A percentile compares a stretch with the other conserved stretches of the same genome.
These are phyloP conservation scores for Ustilago loliicola DNA, from an alignment of 1,284 basidiomycete genomes.

Conservation along the genomic window DNA sequence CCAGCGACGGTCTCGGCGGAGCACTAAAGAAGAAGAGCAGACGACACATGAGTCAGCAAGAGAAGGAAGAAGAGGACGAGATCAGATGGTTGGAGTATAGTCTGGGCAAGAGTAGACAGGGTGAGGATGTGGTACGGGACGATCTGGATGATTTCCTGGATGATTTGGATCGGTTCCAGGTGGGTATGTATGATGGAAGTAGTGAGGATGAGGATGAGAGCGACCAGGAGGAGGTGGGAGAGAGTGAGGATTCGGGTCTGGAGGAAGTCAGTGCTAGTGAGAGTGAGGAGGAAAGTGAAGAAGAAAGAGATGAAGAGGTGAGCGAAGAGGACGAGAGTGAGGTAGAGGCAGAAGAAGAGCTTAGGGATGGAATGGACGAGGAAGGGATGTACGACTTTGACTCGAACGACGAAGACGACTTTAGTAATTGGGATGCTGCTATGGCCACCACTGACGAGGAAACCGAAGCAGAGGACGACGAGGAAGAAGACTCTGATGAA, in stretches of 20 bases:
- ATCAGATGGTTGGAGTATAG: slow-evolving; percentile 68
- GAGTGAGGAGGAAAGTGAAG: slow-evolving; percentile 10
- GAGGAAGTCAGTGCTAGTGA: slow-evolving; percentile 26
- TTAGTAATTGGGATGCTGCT: slow-evolving; percentile 55
- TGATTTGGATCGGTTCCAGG: slow-evolving; percentile 60
- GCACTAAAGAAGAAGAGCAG: slow-evolving; percentile 37
- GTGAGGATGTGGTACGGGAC: slow-evolving; percentile 47
- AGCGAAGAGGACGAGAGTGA: slow-evolving; percentile 15
- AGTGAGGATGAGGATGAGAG: slow-evolving; percentile 7
- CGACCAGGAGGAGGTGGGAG: slow-evolving; percentile 2
- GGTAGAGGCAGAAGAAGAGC: no score
- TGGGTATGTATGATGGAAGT: slow-evolving; percentile 51
- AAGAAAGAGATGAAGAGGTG: slow-evolving; percentile 5
- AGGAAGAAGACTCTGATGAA: slow-evolving; percentile 14
- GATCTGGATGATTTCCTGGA: slow-evolving; percentile 62
- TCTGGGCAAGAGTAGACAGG: slow-evolving; percentile 43
- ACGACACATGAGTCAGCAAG: slow-evolving; percentile 51
- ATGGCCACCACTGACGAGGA: slow-evolving; percentile 56
- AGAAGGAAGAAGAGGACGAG: slow-evolving; percentile 68
- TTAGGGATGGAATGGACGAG: slow-evolving; percentile 19
- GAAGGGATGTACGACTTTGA: slow-evolving; percentile 47
- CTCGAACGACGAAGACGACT: slow-evolving; percentile 49
- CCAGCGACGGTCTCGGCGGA: slow-evolving; percentile 12
- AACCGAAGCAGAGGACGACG: slow-evolving; percentile 14
- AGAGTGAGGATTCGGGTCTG: slow-evolving; percentile 27